Base-by-base conservation (phyloP, 139 green algal genomes). In the Picochlorum costavermella region DNA sequence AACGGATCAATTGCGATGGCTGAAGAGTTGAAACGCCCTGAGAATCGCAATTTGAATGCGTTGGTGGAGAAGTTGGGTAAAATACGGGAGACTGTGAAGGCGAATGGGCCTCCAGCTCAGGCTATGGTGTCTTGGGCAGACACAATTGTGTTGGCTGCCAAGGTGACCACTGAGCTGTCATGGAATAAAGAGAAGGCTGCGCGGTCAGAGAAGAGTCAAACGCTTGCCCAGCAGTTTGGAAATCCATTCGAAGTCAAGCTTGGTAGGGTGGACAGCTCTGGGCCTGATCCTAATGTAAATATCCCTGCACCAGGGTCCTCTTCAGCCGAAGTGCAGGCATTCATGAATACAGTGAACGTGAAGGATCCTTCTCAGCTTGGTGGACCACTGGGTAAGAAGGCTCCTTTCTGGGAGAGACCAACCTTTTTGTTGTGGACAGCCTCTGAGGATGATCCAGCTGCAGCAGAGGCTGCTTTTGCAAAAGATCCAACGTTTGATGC, bases 1-100 rank as follows among this genome's bases (percentile, higher is more conserved):
- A 79, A 94, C 51, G 88, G 87, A 9, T 90, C 83, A 45, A 83
- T 94, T 29, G 57, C 87, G 3, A 60, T 82, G 16, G 68, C 73
- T n/a, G 84, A 89, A 56, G 87, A 94, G 76, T 61, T 87, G 40
- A 44, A 49, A 17, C 64, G 87, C 1, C 73, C 78, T 1, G 87
- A 90, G 67, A 95, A 93, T 65, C 69, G 72, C 1, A 62, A 33
- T 25, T 70, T 95, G 12, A 81, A 84, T 60, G 40, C 63, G 2
- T 33, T 81, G 1, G 71, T 91, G 6, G 69, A 70, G 4, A 82
- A 81, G 45, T 61, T 91, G 14, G 67, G 61, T 9, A 56, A 75
- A 23, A 81, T 74, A 37, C 90, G 89, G 75, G 59, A 68, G 17
- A 74, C 74, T 14, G 82, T 95, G 14, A 82, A 94, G 50, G 72